Evolutionary conservation across 495 filamentous ascomycete genomes (phyloP).

Genomic region (Schizothecium vesticola): DNA sequence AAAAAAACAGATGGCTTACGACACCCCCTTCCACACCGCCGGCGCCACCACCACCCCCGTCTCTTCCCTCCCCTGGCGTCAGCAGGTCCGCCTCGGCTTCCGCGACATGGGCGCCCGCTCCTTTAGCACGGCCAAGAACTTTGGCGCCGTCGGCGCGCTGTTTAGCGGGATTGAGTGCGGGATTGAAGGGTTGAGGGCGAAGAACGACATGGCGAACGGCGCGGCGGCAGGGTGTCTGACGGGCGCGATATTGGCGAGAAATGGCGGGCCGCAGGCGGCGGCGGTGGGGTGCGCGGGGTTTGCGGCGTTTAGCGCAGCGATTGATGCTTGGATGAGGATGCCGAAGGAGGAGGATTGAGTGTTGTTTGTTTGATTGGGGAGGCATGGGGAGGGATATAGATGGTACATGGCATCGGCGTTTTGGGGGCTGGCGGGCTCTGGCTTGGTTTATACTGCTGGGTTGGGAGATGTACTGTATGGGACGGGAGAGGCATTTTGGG

Average conservation of each 20-base stretch:
- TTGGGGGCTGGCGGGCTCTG: not conserved
- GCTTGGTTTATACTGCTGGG: not conserved
- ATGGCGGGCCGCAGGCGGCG: conserved; percentile 85
- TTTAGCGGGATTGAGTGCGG: conserved; percentile 93
- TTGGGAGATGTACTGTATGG: not conserved
- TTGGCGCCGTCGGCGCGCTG: conserved; percentile 83
- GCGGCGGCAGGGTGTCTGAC: conserved; percentile 86
- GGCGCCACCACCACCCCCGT: conserved; percentile 46
- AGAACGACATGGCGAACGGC: conserved; percentile 89
- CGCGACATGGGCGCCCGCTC: conserved; percentile 87
- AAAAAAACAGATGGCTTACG: conserved; percentile 31
- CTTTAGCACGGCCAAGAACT: conserved; percentile 86
- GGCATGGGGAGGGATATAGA: not conserved
- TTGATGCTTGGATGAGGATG: conserved; percentile 83
- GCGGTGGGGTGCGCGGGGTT: conserved; percentile 89
- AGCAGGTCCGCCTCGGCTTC: conserved; percentile 80
- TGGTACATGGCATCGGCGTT: conserved; percentile 3
- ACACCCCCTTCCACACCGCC: conserved; percentile 27
- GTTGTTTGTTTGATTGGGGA: not conserved
- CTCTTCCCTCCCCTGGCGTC: conserved; percentile 65
- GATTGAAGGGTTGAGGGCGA: conserved; percentile 85
- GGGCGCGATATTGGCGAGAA: conserved; percentile 76
- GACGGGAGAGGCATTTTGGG: not conserved
- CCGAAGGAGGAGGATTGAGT: conserved; percentile 47
- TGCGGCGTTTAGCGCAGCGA: conserved; percentile 90